Evolutionary conservation across 129 eudicot species (phyloP).

Genomic region (Flaveria robusta): DNA sequence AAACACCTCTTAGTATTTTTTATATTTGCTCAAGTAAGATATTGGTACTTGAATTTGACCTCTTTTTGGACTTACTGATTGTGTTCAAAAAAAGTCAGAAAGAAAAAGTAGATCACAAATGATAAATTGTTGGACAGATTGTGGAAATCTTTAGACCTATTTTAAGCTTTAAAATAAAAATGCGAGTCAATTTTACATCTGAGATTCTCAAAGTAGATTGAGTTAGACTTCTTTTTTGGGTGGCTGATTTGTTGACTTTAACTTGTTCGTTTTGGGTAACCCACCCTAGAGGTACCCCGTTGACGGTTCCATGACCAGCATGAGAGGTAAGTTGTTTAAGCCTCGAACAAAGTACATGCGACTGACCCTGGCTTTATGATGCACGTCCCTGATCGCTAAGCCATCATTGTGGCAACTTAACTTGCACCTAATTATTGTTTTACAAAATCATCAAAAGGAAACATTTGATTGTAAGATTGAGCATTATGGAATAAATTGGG

Average conservation of each 20-base stretch:
- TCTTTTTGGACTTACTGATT: not conserved
- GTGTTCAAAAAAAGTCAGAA: not conserved
- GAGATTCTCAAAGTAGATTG: slow-evolving; percentile 13
- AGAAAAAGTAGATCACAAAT: not conserved
- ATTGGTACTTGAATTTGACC: not conserved
- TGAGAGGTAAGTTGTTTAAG: not conserved
- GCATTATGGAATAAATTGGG: not conserved
- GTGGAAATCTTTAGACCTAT: not conserved
- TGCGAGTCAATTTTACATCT: slow-evolving; percentile 5
- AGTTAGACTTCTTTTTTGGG: slow-evolving; percentile 18
- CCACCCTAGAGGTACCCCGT: not conserved
- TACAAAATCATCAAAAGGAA: not conserved
- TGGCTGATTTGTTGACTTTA: slow-evolving; percentile 29
- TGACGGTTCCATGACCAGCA: not conserved
- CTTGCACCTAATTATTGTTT: slow-evolving; percentile 16
- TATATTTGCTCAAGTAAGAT: slow-evolving; percentile 5
- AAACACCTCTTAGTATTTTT: not conserved
- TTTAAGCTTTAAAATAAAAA: not conserved
- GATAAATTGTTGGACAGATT: not conserved
- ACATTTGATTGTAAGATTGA: slow-evolving; percentile 10
- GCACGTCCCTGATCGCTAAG: not conserved
- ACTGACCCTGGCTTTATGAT: not conserved
- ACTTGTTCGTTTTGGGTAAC: not conserved
- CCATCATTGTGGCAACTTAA: not conserved
- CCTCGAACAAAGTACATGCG: not conserved